Evolutionary conservation across 306 rosid genomes (phyloP).

Genomic region (Amphicarpaea edgeworthii): DNA sequence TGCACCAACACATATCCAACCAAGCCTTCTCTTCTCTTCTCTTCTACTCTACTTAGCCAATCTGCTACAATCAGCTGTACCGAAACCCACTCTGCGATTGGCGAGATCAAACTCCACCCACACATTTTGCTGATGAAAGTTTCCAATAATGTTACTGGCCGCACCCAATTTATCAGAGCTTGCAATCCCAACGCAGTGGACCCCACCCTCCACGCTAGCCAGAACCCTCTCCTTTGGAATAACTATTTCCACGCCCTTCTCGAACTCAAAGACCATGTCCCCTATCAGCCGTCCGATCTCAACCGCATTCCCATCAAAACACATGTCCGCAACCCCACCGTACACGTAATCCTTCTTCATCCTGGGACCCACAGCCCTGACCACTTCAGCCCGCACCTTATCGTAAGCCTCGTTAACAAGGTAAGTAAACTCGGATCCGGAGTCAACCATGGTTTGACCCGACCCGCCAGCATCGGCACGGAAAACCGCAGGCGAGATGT

Average conservation of each 20-base stretch:
- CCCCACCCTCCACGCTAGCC: conserved; percentile 72
- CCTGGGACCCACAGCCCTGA: conserved; percentile 65
- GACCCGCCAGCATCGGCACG: conserved; percentile 70
- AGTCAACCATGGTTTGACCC: conserved; percentile 94
- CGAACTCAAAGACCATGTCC: conserved; percentile 74
- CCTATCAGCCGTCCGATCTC: conserved; percentile 77
- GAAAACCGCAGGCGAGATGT: conserved; percentile 58
- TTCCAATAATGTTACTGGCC: conserved; percentile 82
- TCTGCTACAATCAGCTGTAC: conserved; percentile 78
- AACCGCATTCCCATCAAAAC: conserved; percentile 56
- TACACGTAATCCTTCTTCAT: conserved; percentile 74
- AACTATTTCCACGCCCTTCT: conserved; percentile 73
- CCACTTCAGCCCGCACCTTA: conserved; percentile 66
- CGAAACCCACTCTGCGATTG: conserved; percentile 76
- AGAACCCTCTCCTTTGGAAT: conserved; percentile 59
- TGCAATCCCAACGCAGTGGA: conserved; percentile 82
- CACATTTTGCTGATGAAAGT: conserved; percentile 75
- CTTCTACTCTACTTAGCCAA: conserved; percentile 25
- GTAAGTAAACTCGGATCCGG: conserved; percentile 83
- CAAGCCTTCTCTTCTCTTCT: too few relatives aligned
- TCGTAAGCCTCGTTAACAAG: conserved; percentile 75
- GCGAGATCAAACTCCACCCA: conserved; percentile 92
- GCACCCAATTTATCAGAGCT: conserved; percentile 75
- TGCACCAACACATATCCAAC: conserved; percentile 17
- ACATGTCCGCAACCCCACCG: conserved; percentile 78